Conservation (phyloP, 495 filamentous ascomycete genomes). For the Cladorrhinum samala region DNA sequence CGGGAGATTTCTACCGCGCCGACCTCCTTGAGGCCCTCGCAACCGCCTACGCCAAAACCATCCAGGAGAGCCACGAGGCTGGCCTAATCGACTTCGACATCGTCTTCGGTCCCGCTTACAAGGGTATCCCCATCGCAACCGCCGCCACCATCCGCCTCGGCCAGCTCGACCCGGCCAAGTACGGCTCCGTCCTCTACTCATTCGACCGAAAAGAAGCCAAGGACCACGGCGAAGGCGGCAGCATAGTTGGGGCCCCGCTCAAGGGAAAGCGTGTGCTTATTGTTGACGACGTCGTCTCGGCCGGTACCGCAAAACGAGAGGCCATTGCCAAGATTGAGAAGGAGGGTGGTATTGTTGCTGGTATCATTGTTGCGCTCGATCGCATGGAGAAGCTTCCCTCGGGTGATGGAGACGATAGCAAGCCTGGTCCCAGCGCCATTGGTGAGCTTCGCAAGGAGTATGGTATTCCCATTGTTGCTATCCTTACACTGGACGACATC, state of each 20-base stretch:
- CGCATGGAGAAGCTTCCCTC: conserved; percentile 71
- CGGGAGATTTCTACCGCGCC: conserved; percentile 74
- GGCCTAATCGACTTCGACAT: conserved; percentile 55
- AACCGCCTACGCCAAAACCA: conserved; percentile 72
- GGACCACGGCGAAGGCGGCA: conserved; percentile 87
- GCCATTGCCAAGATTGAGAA: conserved; percentile 74
- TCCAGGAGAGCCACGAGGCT: conserved; percentile 39
- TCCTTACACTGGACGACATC: conserved; percentile 68
- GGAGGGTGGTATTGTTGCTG: conserved; percentile 75
- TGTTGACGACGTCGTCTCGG: conserved; percentile 94
- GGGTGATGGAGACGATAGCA: conserved; percentile 46
- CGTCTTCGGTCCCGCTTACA: conserved; percentile 86
- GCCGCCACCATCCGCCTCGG: conserved; percentile 64
- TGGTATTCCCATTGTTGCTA: conserved; percentile 49
- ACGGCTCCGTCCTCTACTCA: conserved; percentile 61
- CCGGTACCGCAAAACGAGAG: conserved; percentile 87
- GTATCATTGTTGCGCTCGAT: conserved; percentile 83
- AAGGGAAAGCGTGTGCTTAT: conserved; percentile 80
- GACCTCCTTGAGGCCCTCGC: conserved; percentile 66
- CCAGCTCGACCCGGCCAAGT: conserved; percentile 51
- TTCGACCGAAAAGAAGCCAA: conserved; percentile 97
- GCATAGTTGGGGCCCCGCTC: conserved; percentile 79
- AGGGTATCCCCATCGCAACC: conserved; percentile 84
- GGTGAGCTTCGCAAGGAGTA: conserved; percentile 71
- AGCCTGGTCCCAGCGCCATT: conserved; percentile 60